Base-by-base conservation (phyloP, 2,329 filamentous ascomycete species). In the Sphaerulina populicola region DNA sequence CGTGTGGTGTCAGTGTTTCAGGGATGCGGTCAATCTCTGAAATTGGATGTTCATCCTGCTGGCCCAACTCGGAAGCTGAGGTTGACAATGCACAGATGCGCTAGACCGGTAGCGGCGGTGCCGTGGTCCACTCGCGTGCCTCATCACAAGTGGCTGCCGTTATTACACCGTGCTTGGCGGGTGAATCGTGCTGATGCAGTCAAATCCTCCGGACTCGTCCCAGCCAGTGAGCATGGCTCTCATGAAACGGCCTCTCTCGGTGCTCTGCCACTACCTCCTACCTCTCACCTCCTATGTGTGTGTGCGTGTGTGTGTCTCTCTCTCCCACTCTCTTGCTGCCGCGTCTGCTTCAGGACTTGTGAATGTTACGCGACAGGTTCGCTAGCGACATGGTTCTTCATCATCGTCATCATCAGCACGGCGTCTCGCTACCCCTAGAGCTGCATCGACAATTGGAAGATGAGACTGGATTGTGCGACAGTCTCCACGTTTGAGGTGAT, bases 31-130 rank as follows among this genome's bases (percentile, higher is more conserved):
- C 39, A 27, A 41, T 41, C 39, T 41, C 39, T 41, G 39, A 48
- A 48, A 48, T 48, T 48, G 46, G 37, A 48, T 42, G 27, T 33
- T 29, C 46, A 48, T 48, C 46, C 46, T 48, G 46, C 38, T 18
- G 23, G 37, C 46, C 46, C 46, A 48, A 48, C 37, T 35, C 37
- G 46, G 46, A 42, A 48, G 46, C 37, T 48, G 45, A 48, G 33
- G 46, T 48, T 27, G 46, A 47, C 37, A 39, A 12, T 39, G 11
- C 11, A 39, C 37, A 14, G 23, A 23, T 14, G 37, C 46, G 29
- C 46, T 48, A 48, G 46, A 21, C 37, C 46, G 29, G 36, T 40
- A 38, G 46, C n/a, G 46, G 37, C 35, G 29, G n/a, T 31, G 46
- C n/a, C 18, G 23, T 33, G 38, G 27, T 42, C 46, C 46, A 38